A percentile compares a stretch with the other conserved stretches of the same genome.
Evolutionary conservation across 2,329 filamentous ascomycete genomes (phyloP).

Genomic region (Stagonosporopsis chrysanthemi): DNA sequence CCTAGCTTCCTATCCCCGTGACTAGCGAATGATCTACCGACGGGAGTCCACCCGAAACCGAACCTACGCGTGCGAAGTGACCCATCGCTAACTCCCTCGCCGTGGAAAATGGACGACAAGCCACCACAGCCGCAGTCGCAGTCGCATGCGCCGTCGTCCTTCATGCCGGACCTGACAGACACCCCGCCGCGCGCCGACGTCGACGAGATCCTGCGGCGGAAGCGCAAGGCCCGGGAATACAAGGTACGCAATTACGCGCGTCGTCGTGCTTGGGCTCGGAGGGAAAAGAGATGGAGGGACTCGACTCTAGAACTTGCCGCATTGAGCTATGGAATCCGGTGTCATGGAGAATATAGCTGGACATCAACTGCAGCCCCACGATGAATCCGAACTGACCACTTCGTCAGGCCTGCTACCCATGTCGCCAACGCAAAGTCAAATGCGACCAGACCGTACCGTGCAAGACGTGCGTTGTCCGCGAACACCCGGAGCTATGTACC

Average conservation of each 20-base stretch:
- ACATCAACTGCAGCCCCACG: constrained; percentile 22
- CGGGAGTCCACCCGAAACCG: constrained; percentile 16
- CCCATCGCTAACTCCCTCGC: constrained; percentile 24
- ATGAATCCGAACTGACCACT: constrained; percentile 27
- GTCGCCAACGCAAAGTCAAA: constrained; percentile 56
- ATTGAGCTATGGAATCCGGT: constrained; percentile 28
- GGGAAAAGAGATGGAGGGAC: not conserved
- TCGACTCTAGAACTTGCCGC: constrained; percentile 21
- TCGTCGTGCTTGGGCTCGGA: not conserved
- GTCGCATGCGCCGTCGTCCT: constrained; percentile 30
- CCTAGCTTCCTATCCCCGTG: constrained; percentile 13
- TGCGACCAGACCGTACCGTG: constrained; percentile 59
- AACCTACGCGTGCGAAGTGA: constrained; percentile 14
- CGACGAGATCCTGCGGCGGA: constrained; percentile 58
- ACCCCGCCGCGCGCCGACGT: constrained; percentile 56
- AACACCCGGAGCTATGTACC: constrained; percentile 60
- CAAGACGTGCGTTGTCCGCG: constrained; percentile 59
- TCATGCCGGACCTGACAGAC: constrained; percentile 43
- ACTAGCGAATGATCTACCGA: constrained; percentile 19
- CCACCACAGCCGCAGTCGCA: constrained; percentile 32
- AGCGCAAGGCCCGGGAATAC: constrained; percentile 60
- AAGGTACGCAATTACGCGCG: constrained; percentile 46
- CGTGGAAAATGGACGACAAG: constrained; percentile 39
- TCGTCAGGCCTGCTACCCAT: constrained; percentile 57
- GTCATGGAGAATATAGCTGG: constrained; percentile 15